phyloP scores from a whole-genome alignment of 148 eudicot genomes.

The Heliamphora exappendiculata region DNA sequence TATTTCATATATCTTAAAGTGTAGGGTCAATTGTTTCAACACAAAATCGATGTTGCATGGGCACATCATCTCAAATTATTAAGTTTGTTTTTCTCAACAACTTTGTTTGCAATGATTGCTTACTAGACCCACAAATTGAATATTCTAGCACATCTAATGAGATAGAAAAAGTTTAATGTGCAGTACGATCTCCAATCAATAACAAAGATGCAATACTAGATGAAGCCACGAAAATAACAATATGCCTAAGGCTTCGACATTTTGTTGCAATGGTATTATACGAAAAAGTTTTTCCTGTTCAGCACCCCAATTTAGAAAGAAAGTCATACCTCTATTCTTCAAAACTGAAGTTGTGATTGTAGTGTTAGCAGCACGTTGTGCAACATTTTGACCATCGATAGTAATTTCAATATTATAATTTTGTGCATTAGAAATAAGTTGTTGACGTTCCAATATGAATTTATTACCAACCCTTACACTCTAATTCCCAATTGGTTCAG shows the following conservation, averaged over 20 bases:
- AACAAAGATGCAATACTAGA: neutral
- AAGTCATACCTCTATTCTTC: neutral
- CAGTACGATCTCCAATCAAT: no score
- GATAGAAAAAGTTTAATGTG: no score
- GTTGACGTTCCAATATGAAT: no score
- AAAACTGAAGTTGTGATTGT: neutral
- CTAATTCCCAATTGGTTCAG: no score
- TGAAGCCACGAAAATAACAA: neutral
- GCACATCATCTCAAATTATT: neutral
- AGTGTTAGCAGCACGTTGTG: neutral
- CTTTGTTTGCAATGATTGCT: neutral
- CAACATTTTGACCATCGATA: neutral
- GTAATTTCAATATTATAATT: neutral
- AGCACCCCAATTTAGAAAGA: neutral
- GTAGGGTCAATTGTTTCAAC: neutral
- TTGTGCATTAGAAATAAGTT: no score
- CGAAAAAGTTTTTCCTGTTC: no score
- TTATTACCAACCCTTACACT: neutral
- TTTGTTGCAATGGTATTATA: no score
- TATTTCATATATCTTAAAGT: no score
- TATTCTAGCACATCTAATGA: neutral
- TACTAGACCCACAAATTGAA: neutral
- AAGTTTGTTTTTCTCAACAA: neutral
- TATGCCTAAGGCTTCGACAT: neutral
- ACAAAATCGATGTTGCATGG: neutral